Conservation (phyloP, 23 red algal species). For the Gracilaria gracilis region DNA sequence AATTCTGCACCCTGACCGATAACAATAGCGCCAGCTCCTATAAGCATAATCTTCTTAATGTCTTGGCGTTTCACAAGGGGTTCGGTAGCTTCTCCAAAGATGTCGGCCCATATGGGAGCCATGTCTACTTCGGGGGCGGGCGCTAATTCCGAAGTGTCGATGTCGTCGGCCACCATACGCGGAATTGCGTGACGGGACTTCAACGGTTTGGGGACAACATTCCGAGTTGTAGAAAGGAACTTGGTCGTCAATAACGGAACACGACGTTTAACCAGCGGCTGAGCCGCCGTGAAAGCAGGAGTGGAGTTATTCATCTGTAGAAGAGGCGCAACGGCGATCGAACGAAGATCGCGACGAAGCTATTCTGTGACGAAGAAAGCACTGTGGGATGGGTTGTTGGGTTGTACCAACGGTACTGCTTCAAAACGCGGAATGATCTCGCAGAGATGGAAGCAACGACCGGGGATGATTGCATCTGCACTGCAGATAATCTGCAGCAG, state of each 20-base stretch:
- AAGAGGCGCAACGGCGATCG: not conserved
- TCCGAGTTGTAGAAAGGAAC: not conserved
- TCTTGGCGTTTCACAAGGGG: slow-evolving; percentile 63
- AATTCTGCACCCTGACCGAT: slow-evolving; percentile 99
- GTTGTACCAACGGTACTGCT: too few species aligned
- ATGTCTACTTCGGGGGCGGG: slow-evolving; percentile 36
- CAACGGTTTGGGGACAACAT: not conserved
- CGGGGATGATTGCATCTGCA: not conserved
- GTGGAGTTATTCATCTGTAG: not conserved
- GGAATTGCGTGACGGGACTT: not conserved
- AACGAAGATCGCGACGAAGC: too few species aligned
- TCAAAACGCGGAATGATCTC: not conserved
- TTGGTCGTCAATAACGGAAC: slow-evolving; percentile 1
- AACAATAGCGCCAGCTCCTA: slow-evolving; percentile 96
- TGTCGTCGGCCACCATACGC: not conserved
- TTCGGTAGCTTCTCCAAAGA: slow-evolving; percentile 20
- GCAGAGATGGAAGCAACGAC: not conserved
- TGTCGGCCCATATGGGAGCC: slow-evolving; percentile 31
- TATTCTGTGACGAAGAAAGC: not conserved
- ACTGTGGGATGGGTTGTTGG: not conserved
- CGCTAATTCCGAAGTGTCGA: not conserved
- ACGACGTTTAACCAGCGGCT: slow-evolving; percentile 7
- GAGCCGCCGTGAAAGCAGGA: not conserved
- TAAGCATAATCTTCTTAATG: slow-evolving; percentile 91
- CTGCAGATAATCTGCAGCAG: too few species aligned